phyloP scores from a whole-genome alignment of 1,284 basidiomycete species.

The Boletus mariae region DNA sequence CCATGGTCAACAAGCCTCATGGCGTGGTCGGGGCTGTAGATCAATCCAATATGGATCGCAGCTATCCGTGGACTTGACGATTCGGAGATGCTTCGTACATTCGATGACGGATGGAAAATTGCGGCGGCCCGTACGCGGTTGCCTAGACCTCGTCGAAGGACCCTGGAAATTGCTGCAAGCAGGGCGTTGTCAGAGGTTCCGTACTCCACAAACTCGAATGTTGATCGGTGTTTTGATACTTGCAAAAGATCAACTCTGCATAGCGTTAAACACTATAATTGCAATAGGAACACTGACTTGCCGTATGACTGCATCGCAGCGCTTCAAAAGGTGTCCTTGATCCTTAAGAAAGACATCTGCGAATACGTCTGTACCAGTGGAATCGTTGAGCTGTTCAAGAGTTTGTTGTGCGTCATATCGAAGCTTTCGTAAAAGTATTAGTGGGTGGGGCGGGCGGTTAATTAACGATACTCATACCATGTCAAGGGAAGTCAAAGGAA shows the following conservation, averaged over 20 bases:
- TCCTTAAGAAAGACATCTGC: constrained; percentile 73
- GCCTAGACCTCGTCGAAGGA: constrained; percentile 67
- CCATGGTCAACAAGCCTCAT: constrained; percentile 87
- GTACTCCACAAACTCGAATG: constrained; percentile 52
- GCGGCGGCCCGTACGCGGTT: constrained; percentile 62
- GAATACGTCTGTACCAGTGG: constrained; percentile 56
- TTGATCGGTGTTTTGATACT: constrained; percentile 45
- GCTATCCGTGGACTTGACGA: constrained; percentile 43
- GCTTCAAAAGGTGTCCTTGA: constrained; percentile 51
- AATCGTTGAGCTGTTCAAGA: constrained; percentile 55
- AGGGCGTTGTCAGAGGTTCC: constrained; percentile 59
- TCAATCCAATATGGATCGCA: constrained; percentile 66
- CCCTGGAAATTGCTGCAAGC: constrained; percentile 49
- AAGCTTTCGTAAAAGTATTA: constrained; percentile 47
- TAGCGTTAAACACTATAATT: constrained; percentile 3
- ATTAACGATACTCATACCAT: constrained; percentile 42
- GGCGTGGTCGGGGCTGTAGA: constrained; percentile 69
- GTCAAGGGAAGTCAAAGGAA: constrained; percentile 69
- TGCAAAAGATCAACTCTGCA: constrained; percentile 60
- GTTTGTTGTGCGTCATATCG: constrained; percentile 73
- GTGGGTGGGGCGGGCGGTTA: background rate
- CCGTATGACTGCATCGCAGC: constrained; percentile 68
- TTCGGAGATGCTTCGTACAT: constrained; percentile 48
- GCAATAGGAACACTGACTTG: constrained; percentile 28
- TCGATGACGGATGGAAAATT: constrained; percentile 50